These are phyloP conservation scores for Hypomontagnella monticulosa DNA, from an alignment of 495 filamentous ascomycete genomes.

Conservation along the genomic window DNA sequence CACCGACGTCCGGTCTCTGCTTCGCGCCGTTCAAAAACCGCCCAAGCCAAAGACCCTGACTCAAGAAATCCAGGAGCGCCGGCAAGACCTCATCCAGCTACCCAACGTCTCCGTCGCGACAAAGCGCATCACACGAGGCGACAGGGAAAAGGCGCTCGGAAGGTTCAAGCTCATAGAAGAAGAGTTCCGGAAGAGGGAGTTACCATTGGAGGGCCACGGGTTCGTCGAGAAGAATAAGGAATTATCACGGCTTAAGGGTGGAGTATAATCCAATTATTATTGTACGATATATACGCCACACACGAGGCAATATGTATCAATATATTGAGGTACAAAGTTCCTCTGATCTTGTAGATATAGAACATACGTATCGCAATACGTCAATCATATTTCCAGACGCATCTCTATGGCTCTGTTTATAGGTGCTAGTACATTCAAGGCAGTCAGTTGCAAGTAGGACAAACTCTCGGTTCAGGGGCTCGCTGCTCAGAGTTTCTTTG, in stretches of 20 bases:
- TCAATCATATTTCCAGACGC: too few species aligned
- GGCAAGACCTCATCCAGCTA: slow-evolving; percentile 57
- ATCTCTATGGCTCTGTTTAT: too few species aligned
- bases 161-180: slow-evolving; percentile 85
- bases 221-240: slow-evolving; percentile 37
- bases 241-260: slow-evolving; percentile 25
- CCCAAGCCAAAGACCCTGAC: slow-evolving; percentile 68
- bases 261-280: background rate
- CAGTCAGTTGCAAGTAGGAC: too few species aligned
- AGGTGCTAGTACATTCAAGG: too few species aligned
- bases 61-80: slow-evolving; percentile 52
- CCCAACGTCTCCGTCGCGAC: slow-evolving; percentile 75
- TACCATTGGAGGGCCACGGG: slow-evolving; percentile 57
- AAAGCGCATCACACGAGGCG: slow-evolving; percentile 68
- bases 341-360: slow-evolving; percentile 18
- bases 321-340: slow-evolving; percentile 1
- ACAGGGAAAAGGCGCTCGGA: slow-evolving; percentile 79
- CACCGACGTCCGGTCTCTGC: slow-evolving; percentile 63
- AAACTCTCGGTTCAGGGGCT: too few species aligned
- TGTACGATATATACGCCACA: slow-evolving; percentile 1
- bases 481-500: too few species aligned
- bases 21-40: slow-evolving; percentile 61
- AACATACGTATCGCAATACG: background rate
- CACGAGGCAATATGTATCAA: slow-evolving; percentile 14
- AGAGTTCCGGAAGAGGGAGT: slow-evolving; percentile 70